Percentiles rank a stretch among this genome's conserved stretches.
Evolutionary conservation across 2,329 filamentous ascomycete genomes (phyloP).

Genomic region (Westerdykella aurantiaca): DNA sequence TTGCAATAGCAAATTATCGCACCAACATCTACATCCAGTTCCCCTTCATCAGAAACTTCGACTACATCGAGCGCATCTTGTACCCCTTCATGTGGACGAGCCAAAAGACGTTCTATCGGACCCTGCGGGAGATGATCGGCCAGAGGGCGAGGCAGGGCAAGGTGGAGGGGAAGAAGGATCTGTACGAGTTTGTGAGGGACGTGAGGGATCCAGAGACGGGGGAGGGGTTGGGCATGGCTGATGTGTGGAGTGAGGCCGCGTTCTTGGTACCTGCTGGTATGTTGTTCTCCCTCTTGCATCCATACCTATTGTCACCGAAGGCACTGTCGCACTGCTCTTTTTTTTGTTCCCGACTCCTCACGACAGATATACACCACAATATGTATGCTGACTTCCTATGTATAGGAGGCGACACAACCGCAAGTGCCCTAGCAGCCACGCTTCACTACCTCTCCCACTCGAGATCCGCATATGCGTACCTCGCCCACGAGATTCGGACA

Average conservation of each 20-base stretch:
- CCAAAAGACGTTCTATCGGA: conserved; percentile 2
- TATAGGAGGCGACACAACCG: conserved; percentile 1
- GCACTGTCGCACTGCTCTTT: too few relatives aligned
- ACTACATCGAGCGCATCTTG: not conserved
- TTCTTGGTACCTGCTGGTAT: conserved; percentile 12
- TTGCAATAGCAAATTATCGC: conserved; percentile 16
- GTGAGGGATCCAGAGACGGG: conserved; percentile 37
- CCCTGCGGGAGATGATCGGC: conserved; percentile 5
- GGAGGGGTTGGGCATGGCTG: conserved; percentile 1
- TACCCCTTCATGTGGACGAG: too few relatives aligned
- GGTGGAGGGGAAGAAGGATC: conserved; percentile 21
- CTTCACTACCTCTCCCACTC: conserved; percentile 6
- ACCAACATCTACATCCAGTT: conserved; percentile 5
- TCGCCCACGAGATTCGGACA: conserved; percentile 7
- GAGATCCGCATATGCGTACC: not conserved
- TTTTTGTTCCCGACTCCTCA: too few relatives aligned
- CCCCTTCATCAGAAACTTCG: conserved; percentile 5
- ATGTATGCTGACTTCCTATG: not conserved
- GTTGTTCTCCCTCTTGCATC: not conserved
- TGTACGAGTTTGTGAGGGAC: conserved; percentile 36
- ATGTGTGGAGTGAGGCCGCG: conserved; percentile 12
- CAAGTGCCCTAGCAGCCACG: not conserved
- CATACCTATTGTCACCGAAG: too few relatives aligned
- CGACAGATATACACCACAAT: too few relatives aligned
- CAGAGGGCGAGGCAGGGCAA: not conserved